Evolutionary conservation across 345 rosid genomes (phyloP).

Genomic region (Lumnitzera racemosa): DNA sequence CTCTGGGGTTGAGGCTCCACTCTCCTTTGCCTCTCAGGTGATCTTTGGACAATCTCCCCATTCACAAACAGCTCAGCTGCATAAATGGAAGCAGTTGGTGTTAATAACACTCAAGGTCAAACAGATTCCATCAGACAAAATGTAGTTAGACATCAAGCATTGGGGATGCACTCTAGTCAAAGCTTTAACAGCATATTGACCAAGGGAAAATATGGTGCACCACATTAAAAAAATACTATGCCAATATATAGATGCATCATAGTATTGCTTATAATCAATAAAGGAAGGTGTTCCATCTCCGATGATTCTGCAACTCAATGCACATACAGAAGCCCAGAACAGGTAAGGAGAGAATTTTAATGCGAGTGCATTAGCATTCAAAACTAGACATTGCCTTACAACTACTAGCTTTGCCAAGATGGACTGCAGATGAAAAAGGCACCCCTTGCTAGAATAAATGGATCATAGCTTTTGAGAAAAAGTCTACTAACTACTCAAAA

Average conservation of each 20-base stretch:
- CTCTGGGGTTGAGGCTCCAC: constrained; percentile 94
- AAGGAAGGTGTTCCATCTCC: no score
- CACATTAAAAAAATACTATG: no score
- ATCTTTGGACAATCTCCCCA: constrained; percentile 87
- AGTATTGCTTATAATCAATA: no score
- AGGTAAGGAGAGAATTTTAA: constrained; percentile 2
- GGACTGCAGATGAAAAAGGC: constrained; percentile 16
- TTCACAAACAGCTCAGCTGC: constrained; percentile 92
- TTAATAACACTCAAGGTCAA: no score
- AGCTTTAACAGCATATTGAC: no score
- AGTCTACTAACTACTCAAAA: background rate
- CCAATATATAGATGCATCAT: no score
- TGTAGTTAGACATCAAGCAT: no score
- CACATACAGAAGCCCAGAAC: constrained; percentile 8
- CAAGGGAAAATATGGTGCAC: no score
- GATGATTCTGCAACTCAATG: background rate
- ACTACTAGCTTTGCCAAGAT: constrained; percentile 62
- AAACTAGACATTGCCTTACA: constrained; percentile 23
- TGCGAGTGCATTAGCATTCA: constrained; percentile 48
- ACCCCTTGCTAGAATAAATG: background rate
- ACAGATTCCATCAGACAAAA: no score
- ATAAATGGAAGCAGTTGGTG: background rate
- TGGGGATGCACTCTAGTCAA: no score
- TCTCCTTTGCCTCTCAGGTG: constrained; percentile 92
- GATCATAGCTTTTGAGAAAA: background rate